Conservation (phyloP, 2,329 filamentous ascomycete genomes). For the Penicillium palitans region DNA sequence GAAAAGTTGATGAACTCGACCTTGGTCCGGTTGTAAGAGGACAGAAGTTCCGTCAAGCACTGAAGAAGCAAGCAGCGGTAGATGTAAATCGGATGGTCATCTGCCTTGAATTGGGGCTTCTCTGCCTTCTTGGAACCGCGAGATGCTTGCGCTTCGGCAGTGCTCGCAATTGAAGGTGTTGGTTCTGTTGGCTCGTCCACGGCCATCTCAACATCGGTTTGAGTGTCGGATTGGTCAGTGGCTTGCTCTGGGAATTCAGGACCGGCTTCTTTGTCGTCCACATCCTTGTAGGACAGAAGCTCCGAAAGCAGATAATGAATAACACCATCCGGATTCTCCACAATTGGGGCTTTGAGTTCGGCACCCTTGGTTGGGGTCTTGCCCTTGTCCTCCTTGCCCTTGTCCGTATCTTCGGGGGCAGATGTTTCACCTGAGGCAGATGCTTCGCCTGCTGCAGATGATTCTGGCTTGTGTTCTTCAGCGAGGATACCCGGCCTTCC, state of each 20-base stretch:
- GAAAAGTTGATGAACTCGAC: constrained; percentile 99
- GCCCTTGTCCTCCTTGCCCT: constrained; percentile 29
- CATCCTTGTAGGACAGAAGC: constrained; percentile 85
- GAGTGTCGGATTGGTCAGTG: constrained; percentile 35
- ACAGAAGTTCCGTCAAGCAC: constrained; percentile 84
- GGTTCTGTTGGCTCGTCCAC: constrained; percentile 41
- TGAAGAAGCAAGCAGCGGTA: constrained; percentile 95
- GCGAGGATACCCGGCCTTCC: constrained; percentile 21
- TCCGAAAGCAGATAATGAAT: constrained; percentile 94
- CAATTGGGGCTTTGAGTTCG: constrained; percentile 77
- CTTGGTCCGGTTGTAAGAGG: constrained; percentile 92
- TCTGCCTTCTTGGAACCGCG: constrained; percentile 59
- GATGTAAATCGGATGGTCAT: constrained; percentile 93
- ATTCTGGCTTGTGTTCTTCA: constrained; percentile 33
- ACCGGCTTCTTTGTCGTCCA: constrained; percentile 75
- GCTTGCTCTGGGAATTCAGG: constrained; percentile 30
- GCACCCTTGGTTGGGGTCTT: constrained; percentile 53
- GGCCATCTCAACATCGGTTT: constrained; percentile 54
- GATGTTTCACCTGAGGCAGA: constrained; percentile 19
- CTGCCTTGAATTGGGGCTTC: constrained; percentile 80
- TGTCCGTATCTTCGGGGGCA: constrained; percentile 21
- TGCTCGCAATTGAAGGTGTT: constrained; percentile 35
- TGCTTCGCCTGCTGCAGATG: constrained; percentile 27
- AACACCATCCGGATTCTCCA: constrained; percentile 92
- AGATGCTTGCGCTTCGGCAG: constrained; percentile 27